Evolutionary conservation across 1,284 basidiomycete genomes (phyloP).

Genomic region (Fereydounia khargensis): DNA sequence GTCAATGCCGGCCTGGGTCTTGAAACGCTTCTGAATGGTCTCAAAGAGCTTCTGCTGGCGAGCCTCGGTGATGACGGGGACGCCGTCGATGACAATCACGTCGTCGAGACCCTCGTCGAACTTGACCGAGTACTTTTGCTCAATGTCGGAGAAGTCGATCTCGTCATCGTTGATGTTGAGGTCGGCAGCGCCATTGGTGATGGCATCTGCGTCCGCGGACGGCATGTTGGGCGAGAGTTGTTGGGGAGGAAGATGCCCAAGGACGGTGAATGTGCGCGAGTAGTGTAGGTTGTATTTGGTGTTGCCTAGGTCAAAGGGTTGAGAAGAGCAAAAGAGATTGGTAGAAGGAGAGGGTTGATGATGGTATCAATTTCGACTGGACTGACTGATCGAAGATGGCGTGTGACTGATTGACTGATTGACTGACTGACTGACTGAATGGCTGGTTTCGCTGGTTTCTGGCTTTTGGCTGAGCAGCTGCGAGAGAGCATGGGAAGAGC

Average conservation of each 20-base stretch:
- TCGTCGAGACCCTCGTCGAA: slow-evolving; percentile 59
- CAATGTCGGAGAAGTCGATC: slow-evolving; percentile 91
- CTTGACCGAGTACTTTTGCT: slow-evolving; percentile 69
- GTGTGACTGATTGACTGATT: too few species aligned
- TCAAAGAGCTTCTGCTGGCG: slow-evolving; percentile 58
- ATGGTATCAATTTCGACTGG: too few species aligned
- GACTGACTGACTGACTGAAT: too few species aligned
- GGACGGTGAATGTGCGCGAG: too few species aligned
- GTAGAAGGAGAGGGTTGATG: too few species aligned
- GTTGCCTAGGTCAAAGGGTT: too few species aligned
- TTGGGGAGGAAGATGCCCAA: not conserved
- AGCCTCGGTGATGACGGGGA: slow-evolving; percentile 57
- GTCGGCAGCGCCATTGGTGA: slow-evolving; percentile 42
- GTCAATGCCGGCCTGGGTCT: slow-evolving; percentile 56
- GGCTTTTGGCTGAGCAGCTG: too few species aligned
- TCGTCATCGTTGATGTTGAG: slow-evolving; percentile 61
- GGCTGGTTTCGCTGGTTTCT: too few species aligned
- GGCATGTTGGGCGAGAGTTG: slow-evolving; percentile 16
- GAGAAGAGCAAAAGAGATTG: not conserved
- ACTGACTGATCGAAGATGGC: too few species aligned
- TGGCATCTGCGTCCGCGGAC: slow-evolving; percentile 15
- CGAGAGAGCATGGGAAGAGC: too few species aligned
- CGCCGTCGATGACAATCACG: slow-evolving; percentile 59
- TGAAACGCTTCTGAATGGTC: slow-evolving; percentile 58
- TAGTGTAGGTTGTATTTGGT: too few species aligned